A percentile compares a stretch with the other conserved stretches of the same genome.
Conservation (phyloP, 257 asterid genomes). For the Orobanche coerulescens region DNA sequence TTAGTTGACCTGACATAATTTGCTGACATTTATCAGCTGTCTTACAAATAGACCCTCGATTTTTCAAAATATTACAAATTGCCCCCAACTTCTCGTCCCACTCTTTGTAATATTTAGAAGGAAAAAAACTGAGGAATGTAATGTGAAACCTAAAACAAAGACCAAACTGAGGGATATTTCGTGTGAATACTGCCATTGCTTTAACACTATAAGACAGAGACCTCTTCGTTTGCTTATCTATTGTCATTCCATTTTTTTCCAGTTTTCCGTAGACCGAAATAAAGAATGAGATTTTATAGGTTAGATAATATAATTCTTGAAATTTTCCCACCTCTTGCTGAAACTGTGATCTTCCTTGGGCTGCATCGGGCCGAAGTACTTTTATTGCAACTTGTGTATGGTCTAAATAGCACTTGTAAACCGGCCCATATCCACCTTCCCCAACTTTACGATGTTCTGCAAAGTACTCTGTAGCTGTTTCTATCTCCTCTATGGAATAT, state of each 20-base stretch:
- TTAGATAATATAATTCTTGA: not conserved
- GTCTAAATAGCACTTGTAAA: slow-evolving; percentile 61
- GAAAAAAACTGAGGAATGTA: no score
- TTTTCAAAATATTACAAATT: no score
- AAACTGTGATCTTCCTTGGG: slow-evolving; percentile 89
- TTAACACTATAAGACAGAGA: not conserved
- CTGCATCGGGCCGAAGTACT: slow-evolving; percentile 94
- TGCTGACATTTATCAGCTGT: no score
- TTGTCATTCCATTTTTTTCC: not conserved
- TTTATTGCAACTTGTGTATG: slow-evolving; percentile 84
- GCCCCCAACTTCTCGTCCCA: no score
- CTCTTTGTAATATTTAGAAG: no score
- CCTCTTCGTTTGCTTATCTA: slow-evolving; percentile 7
- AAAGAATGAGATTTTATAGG: not conserved
- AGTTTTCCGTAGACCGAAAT: not conserved
- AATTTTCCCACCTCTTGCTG: slow-evolving; percentile 70
- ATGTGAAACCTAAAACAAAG: no score
- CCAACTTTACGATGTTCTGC: slow-evolving; percentile 63
- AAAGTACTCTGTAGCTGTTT: slow-evolving; percentile 68
- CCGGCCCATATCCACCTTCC: slow-evolving; percentile 97
- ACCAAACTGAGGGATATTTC: no score
- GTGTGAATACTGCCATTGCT: no score
- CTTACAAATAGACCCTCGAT: no score
- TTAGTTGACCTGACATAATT: no score
- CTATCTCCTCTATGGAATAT: slow-evolving; percentile 76